These are phyloP conservation scores for Gorgonomyces haynaldii DNA, from an alignment of 192 early-diverging fungal genomes.

Conservation along the genomic window DNA sequence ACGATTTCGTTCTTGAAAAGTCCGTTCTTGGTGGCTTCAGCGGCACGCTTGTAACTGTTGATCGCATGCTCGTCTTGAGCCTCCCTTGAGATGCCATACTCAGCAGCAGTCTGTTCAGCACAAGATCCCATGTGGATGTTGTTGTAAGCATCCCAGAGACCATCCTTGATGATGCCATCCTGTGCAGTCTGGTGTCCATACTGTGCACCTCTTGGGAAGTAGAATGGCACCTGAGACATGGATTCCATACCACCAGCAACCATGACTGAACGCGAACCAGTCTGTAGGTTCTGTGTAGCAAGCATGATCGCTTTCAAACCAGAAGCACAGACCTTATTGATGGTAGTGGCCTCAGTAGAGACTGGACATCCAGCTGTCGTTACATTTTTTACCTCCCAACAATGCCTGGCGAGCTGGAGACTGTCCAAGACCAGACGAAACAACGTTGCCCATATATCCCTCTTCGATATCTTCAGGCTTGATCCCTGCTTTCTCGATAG, in stretches of 20 bases:
- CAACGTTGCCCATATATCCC: constrained; percentile 91
- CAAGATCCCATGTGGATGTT: constrained; percentile 46
- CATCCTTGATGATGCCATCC: constrained; percentile 92
- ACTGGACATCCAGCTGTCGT: constrained; percentile 68
- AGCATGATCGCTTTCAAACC: constrained; percentile 96
- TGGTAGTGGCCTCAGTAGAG: constrained; percentile 84
- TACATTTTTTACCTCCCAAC: too few species aligned
- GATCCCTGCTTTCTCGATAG: constrained; percentile 68
- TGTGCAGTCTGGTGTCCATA: constrained; percentile 72
- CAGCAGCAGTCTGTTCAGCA: constrained; percentile 69
- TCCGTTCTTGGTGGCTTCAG: constrained; percentile 70
- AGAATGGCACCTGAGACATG: constrained; percentile 89
- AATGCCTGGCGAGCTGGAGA: constrained; percentile 87
- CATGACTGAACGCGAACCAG: constrained; percentile 69
- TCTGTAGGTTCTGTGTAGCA: constrained; percentile 71
- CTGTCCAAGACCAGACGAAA: constrained; percentile 81
- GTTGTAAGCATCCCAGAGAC: constrained; percentile 95
- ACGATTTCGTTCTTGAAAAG: constrained; percentile 70
- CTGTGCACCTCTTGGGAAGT: constrained; percentile 40
- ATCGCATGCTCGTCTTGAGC: constrained; percentile 83
- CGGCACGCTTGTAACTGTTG: constrained; percentile 77
- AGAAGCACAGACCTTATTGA: constrained; percentile 98
- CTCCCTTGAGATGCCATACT: constrained; percentile 77
- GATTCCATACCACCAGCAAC: constrained; percentile 92
- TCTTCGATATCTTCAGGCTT: constrained; percentile 82